Base-by-base conservation (phyloP, 106 monocot species). In the Dactylorhiza incarnata region DNA sequence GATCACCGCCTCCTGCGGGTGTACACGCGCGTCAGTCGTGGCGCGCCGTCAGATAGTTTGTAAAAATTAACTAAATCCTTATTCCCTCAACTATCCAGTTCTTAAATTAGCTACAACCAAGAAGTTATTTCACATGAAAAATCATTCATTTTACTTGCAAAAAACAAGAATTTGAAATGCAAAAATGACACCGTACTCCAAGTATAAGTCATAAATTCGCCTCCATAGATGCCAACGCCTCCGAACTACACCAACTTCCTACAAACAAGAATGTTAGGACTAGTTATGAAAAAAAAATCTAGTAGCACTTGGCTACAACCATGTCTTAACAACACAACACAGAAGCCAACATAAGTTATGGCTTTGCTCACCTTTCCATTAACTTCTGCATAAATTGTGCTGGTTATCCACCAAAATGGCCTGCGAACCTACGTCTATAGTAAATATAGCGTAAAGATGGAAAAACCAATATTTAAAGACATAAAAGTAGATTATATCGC, bases 371-470 rank as follows among this genome's bases (percentile, higher is more conserved):
- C 97, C 91, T 99, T 91, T 74, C 94, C 94, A 83, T 94, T 84
- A 72, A 99, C 87, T 86, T 99, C 97, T 63, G 82, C 94, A 83
- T 94, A 99, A 61, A 99, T 99, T 48, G 89, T 83, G 84, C 97
- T 99, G 77, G 94, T 99, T 78, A 99, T 94, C 89, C 78, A 89
- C 94, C 94, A 99, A 89, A 99, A 87, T 75, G 97, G 97, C 78
- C 94, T 87, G 80, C 91, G 91, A 76, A 99, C 87, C 97, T 99
- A 86, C 81, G 73, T 47, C 49, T 72, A 86, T 81, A 80, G 69
- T 85, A 55, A 74, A 78, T 89, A 78, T 73, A 74, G 68, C 47
- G 74, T 55, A 75, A 77, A 72, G 20, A 16, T 76, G 49, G 26
- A 83, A 54, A 53, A 51, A 59, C 37, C 9, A 59, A 25, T 55